A percentile compares a stretch with the other conserved stretches of the same genome.
These are phyloP conservation scores for Bipolaris zeicola DNA, from an alignment of 2,329 filamentous ascomycete genomes.

Conservation along the genomic window DNA sequence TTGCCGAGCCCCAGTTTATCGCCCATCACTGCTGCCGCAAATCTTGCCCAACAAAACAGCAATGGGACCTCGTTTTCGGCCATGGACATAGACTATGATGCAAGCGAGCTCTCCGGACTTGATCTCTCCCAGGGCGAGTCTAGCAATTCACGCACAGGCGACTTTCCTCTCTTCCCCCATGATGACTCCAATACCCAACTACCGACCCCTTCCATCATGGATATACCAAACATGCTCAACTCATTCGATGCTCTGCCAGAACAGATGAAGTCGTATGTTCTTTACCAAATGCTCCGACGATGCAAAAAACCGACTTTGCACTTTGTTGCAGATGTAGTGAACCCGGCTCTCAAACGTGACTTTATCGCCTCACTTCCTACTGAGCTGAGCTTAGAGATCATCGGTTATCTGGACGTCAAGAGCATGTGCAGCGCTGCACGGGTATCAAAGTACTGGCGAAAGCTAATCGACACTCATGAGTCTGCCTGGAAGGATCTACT, in stretches of 20 bases:
- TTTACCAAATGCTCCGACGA: conserved; percentile 90
- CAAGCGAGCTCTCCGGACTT: conserved; percentile 46
- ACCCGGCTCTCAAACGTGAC: conserved; percentile 92
- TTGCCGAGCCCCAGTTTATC: conserved; percentile 94
- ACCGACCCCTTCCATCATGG: conserved; percentile 61
- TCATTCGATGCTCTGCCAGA: conserved; percentile 89
- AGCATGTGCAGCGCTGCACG: conserved; percentile 90
- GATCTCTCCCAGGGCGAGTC: conserved; percentile 37
- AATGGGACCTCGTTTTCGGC: conserved; percentile 32
- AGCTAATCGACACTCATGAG: conserved; percentile 89
- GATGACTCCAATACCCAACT: conserved; percentile 43
- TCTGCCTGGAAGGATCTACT: conserved; percentile 94
- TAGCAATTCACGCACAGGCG: conserved; percentile 17
- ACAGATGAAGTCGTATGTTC: conserved; percentile 92
- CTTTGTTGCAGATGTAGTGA: conserved; percentile 87
- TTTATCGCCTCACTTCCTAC: conserved; percentile 83
- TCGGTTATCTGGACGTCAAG: conserved; percentile 82
- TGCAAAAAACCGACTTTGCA: conserved; percentile 88
- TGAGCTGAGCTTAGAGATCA: conserved; percentile 85
- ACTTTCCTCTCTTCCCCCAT: conserved; percentile 25
- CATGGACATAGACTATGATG: conserved; percentile 40
- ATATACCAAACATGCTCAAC: conserved; percentile 85
- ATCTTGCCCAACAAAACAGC: conserved; percentile 50
- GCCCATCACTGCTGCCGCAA: conserved; percentile 81
- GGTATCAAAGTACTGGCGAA: conserved; percentile 92